Base-by-base conservation (phyloP, 306 rosid genomes). In the Gastrolobium villosum region DNA sequence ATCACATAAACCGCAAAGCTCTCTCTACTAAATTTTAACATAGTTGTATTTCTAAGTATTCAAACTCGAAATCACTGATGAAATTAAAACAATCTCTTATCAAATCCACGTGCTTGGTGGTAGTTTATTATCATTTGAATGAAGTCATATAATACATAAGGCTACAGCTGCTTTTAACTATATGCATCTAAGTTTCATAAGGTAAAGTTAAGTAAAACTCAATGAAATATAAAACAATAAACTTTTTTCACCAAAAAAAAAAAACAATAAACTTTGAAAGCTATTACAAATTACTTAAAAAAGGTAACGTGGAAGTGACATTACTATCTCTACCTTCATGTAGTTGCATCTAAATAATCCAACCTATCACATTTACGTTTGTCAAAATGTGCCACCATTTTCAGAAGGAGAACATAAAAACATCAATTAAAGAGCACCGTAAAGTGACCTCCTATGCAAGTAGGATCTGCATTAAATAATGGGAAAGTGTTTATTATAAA, bases 381-480 rank as follows among this genome's bases (percentile, higher is more conserved):
- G 26, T 52, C 9, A 63, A 5, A 76, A 8, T 46, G 26, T 20
- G 71, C 75, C 59, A 45, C 13, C 64, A 74, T 52, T 83, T 67
- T 64, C 65, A 48, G 72, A 65, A 39, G 67, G 2, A 70, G 34
- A 67, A 48, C 66, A 39, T 43, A 10, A 70, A 28, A n/a, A 37
- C 46, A 34, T 77, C 26, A 63, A 73, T 63, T 71, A 70, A 79
- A 60, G 64, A 83, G 14, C 66, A 72, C 62, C 82, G 5, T 52
- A 62, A 76, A 82, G 46, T 4, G 14, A 79, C 83, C 79, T 65
- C 83, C 79, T 10, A 82, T 13, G 36, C 62, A 50, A 72, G 86
- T 77, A 13, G 5, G 41, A 43, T 64, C 20, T 28, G 20, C 28
- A 40, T 5, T 11, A 68, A 20, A 39, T 10, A 14, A 4, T 3